phyloP scores from a whole-genome alignment of 2,329 filamentous ascomycete species.

The Pleoardoris graminearum region DNA sequence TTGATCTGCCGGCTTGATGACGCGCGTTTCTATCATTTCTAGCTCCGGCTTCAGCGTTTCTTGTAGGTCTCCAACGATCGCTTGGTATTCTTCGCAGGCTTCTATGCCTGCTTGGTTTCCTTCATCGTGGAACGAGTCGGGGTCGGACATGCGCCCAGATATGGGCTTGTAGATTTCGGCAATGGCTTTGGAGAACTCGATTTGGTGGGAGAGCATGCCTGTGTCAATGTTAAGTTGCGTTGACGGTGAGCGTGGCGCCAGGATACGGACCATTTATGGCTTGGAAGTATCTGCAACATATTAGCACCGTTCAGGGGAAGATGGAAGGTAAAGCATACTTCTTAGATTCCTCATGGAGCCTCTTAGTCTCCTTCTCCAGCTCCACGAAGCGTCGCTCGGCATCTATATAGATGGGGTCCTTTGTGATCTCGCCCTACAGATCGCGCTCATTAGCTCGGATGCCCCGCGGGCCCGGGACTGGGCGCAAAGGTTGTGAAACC shows the following conservation, averaged over 20 bases:
- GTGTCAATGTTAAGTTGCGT: conserved; percentile 21
- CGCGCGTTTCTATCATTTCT: conserved; percentile 92
- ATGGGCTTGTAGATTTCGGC: conserved; percentile 98
- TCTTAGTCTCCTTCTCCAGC: conserved; percentile 94
- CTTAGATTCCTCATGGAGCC: conserved; percentile 92
- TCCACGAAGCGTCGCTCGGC: conserved; percentile 92
- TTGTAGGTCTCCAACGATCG: conserved; percentile 85
- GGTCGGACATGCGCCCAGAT: conserved; percentile 92
- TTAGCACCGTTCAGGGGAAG: conserved; percentile 20
- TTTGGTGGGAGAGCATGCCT: conserved; percentile 95
- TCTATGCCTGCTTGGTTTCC: conserved; percentile 91
- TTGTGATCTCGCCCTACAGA: conserved; percentile 78
- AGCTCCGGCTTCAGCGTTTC: conserved; percentile 87
- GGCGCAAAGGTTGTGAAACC: conserved; percentile 16
- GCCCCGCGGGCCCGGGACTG: conserved; percentile 20
- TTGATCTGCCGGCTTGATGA: conserved; percentile 92
- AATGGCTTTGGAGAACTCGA: conserved; percentile 96
- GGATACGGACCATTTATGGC: conserved; percentile 77
- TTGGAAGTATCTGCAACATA: conserved; percentile 71
- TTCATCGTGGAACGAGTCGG: conserved; percentile 76
- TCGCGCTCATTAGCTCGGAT: conserved; percentile 23
- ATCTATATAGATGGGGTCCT: conserved; percentile 92
- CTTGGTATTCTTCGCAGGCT: conserved; percentile 95
- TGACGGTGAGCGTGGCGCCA: background rate
- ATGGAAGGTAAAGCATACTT: conserved; percentile 55